These are phyloP conservation scores for Cyclotella cryptica DNA, from an alignment of 108 stramenopile species.

Conservation along the genomic window DNA sequence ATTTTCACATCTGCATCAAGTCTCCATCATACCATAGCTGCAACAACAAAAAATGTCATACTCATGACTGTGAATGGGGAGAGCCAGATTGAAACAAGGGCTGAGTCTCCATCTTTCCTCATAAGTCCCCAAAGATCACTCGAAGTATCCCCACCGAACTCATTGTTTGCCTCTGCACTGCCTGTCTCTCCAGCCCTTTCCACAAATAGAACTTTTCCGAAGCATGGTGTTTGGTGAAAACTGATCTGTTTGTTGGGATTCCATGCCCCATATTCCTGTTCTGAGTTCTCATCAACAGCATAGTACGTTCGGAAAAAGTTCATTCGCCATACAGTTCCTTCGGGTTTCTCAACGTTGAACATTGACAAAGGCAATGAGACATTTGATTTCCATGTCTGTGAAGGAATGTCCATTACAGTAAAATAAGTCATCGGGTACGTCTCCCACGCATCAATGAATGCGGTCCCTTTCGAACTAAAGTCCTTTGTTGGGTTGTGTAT, in stretches of 20 bases:
- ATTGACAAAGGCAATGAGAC: neutral
- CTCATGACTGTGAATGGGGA: too few relatives aligned
- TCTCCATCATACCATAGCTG: too few relatives aligned
- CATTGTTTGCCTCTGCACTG: neutral
- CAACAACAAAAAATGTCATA: too few relatives aligned
- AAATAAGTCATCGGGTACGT: neutral
- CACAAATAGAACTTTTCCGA: neutral
- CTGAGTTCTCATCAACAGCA: neutral
- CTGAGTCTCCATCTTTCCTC: too few relatives aligned
- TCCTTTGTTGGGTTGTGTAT: conserved; percentile 13
- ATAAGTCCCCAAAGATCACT: too few relatives aligned
- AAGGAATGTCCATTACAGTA: neutral
- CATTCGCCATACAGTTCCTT: neutral
- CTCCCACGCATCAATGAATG: neutral
- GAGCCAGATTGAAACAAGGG: too few relatives aligned
- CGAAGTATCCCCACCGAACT: too few relatives aligned
- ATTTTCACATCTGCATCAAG: too few relatives aligned
- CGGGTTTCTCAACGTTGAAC: conserved; percentile 5
- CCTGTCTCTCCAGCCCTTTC: neutral
- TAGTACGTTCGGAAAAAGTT: conserved; percentile 12
- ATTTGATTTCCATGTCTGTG: neutral
- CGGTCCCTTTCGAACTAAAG: neutral
- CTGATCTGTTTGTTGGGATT: neutral
- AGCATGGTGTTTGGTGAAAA: conserved; percentile 4
- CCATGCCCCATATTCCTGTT: conserved; percentile 12